Conservation (phyloP, 495 filamentous ascomycete species). For the Symbiotaphrina buchneri region DNA sequence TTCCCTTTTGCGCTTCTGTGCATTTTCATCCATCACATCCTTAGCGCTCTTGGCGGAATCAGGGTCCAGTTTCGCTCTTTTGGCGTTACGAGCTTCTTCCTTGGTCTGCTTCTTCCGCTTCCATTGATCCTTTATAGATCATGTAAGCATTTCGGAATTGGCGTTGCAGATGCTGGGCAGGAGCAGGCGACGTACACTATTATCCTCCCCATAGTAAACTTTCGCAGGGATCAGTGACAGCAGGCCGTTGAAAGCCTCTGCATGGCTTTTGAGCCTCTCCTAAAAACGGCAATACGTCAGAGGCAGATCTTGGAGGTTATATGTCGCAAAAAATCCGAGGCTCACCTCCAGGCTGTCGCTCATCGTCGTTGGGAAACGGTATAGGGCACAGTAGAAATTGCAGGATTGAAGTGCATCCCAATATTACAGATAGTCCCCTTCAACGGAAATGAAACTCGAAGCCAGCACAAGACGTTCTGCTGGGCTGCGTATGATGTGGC, state of each 20-base stretch:
- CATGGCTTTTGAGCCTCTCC: slow-evolving; percentile 73
- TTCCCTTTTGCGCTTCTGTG: slow-evolving; percentile 41
- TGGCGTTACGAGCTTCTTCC: slow-evolving; percentile 47
- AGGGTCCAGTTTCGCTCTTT: slow-evolving; percentile 12
- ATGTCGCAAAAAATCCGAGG: not conserved
- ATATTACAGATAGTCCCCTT: no score
- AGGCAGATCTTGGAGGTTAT: not conserved
- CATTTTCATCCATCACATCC: slow-evolving; percentile 43
- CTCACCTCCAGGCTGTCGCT: not conserved
- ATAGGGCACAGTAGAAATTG: no score
- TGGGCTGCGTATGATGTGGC: no score
- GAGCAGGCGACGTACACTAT: slow-evolving; percentile 37
- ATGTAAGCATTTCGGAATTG: not conserved
- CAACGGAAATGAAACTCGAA: no score
- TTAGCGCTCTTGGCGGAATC: slow-evolving; percentile 39
- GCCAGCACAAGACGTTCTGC: no score
- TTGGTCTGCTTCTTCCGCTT: slow-evolving; percentile 56
- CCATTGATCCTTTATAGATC: slow-evolving; percentile 29
- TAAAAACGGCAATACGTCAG: slow-evolving; percentile 12
- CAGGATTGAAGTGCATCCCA: no score
- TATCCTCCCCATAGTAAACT: slow-evolving; percentile 75
- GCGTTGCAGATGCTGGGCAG: not conserved
- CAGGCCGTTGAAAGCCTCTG: slow-evolving; percentile 73
- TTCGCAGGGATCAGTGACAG: slow-evolving; percentile 85
- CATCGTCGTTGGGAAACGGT: no score